A percentile compares a stretch with the other conserved stretches of the same genome.
phyloP scores from a whole-genome alignment of 176 grass and related monocot species.

The Tillandsia fasciculata region DNA sequence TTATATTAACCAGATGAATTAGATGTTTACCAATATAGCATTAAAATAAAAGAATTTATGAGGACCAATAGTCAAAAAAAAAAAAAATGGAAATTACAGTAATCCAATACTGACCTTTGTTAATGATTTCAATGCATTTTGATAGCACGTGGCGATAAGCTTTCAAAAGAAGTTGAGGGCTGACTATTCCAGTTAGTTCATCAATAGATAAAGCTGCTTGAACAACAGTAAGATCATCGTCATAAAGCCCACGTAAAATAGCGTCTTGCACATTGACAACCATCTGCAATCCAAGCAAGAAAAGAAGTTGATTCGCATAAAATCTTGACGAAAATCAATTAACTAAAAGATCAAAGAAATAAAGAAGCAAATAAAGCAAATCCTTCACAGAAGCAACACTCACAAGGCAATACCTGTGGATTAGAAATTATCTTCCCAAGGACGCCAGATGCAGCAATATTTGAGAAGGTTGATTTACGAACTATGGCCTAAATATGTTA shows the following conservation, averaged over 20 bases:
- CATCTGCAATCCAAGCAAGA: constrained; percentile 39
- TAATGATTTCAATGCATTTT: constrained; percentile 55
- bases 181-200: constrained; percentile 45
- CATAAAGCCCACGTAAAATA: constrained; percentile 55
- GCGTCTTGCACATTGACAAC: constrained; percentile 62
- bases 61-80: neutral
- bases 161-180: constrained; percentile 48
- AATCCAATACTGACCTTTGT: constrained; percentile 45
- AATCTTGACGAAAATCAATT: neutral
- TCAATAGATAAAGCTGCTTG: constrained; percentile 87
- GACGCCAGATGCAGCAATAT: constrained; percentile 54
- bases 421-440: constrained; percentile 38
- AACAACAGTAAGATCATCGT: constrained; percentile 87
- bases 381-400: neutral
- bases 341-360: neutral
- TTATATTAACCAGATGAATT: too few relatives aligned
- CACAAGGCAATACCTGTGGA: constrained; percentile 34
- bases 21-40: too few relatives aligned
- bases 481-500: constrained; percentile 38
- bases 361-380: neutral
- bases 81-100: neutral
- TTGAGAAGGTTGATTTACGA: constrained; percentile 53
- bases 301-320: constrained; percentile 5
- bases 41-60: neutral
- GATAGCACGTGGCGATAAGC: constrained; percentile 45